Evolutionary conservation across 1,284 basidiomycete species (phyloP).

Genomic region (Thecaphora thlaspeos): DNA sequence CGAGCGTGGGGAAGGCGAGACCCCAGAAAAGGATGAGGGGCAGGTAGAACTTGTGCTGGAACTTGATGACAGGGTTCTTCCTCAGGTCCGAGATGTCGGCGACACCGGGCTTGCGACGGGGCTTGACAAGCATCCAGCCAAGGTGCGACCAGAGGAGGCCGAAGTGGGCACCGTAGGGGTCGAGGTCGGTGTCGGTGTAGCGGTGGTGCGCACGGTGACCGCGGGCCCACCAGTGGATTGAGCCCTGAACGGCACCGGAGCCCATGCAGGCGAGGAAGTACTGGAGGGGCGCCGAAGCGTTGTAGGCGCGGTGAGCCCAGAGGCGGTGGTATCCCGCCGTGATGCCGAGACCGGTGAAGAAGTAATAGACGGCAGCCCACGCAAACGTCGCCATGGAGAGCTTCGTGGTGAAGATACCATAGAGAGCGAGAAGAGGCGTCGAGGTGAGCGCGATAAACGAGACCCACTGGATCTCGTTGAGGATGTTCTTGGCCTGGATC

Average conservation of each 20-base stretch:
- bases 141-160: conserved; percentile 57
- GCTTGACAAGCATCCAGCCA: conserved; percentile 57
- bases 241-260: conserved; percentile 54
- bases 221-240: conserved; percentile 57
- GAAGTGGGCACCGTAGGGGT: conserved; percentile 56
- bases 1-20: conserved; percentile 52
- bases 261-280: conserved; percentile 54
- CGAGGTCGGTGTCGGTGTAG: conserved; percentile 57
- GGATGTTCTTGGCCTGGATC: conserved; percentile 47
- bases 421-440: conserved; percentile 47
- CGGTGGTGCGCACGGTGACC: conserved; percentile 58
- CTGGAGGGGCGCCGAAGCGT: conserved; percentile 44
- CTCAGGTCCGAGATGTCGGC: conserved; percentile 55
- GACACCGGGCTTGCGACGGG: conserved; percentile 55
- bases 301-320: conserved; percentile 56
- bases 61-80: conserved; percentile 54
- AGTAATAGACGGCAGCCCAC: conserved; percentile 52
- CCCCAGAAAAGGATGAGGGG: conserved; percentile 55
- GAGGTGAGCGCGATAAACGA: conserved; percentile 50
- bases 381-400: conserved; percentile 34
- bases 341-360: conserved; percentile 55
- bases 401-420: conserved; percentile 49
- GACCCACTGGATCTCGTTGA: conserved; percentile 56
- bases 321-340: conserved; percentile 56
- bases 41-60: conserved; percentile 56